A percentile compares a stretch with the other conserved stretches of the same genome.
These are phyloP conservation scores for Nakazawaea anatomiae DNA, from an alignment of 805 yeast species.

Conservation along the genomic window DNA sequence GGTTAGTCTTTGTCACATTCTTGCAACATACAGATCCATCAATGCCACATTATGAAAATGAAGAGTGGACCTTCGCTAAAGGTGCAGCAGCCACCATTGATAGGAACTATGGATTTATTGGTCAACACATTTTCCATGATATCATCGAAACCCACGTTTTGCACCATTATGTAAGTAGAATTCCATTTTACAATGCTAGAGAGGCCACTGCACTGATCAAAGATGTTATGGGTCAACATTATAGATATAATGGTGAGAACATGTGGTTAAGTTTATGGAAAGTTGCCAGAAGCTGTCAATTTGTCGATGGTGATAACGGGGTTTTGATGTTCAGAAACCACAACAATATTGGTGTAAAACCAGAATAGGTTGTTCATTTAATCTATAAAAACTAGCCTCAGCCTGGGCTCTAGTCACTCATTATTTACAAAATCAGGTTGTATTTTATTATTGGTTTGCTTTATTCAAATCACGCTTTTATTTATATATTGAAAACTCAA, in stretches of 20 bases:
- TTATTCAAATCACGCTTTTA: not conserved
- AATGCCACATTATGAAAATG: slow-evolving; percentile 52
- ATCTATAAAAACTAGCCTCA: not conserved
- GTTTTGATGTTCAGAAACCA: slow-evolving; percentile 62
- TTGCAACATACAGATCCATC: slow-evolving; percentile 58
- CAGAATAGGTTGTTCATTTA: slow-evolving; percentile 12
- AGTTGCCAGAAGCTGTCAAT: slow-evolving; percentile 58
- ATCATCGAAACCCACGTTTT: slow-evolving; percentile 54
- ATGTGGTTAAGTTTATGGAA: slow-evolving; percentile 58
- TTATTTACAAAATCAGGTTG: not conserved
- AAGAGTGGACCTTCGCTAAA: slow-evolving; percentile 57
- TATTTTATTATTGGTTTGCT: not conserved
- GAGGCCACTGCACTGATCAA: slow-evolving; percentile 46
- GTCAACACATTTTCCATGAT: slow-evolving; percentile 51
- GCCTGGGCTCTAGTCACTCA: no score
- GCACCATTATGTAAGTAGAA: slow-evolving; percentile 50
- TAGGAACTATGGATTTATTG: slow-evolving; percentile 54
- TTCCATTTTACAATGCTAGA: slow-evolving; percentile 51
- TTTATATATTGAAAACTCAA: not conserved
- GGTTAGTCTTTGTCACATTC: slow-evolving; percentile 60
- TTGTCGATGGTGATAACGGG: slow-evolving; percentile 63
- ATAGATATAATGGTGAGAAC: slow-evolving; percentile 42
- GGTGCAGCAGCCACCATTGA: slow-evolving; percentile 67
- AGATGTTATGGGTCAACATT: slow-evolving; percentile 48
- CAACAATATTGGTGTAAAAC: slow-evolving; percentile 36